Conservation (phyloP, 2,329 filamentous ascomycete species). For the Exophiala sp. region DNA sequence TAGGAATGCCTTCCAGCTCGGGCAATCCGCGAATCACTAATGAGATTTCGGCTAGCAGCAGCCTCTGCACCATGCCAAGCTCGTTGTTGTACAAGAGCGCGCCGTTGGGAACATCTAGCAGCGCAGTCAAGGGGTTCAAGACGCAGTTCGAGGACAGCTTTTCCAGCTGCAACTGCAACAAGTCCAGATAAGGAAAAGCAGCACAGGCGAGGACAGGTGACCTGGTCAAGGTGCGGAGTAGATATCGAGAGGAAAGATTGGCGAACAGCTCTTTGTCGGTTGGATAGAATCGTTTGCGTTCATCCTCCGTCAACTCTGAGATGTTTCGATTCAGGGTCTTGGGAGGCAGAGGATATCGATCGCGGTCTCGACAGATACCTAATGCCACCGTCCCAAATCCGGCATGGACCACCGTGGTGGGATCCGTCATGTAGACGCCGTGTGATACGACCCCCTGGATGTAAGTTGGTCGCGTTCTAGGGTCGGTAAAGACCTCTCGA, state of each 20-base stretch:
- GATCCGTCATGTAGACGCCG: slow-evolving; percentile 45
- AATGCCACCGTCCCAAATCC: slow-evolving; percentile 56
- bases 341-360: slow-evolving; percentile 24
- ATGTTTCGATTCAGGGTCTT: slow-evolving; percentile 13
- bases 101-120: slow-evolving; percentile 71
- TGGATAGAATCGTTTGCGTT: slow-evolving; percentile 23
- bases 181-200: slow-evolving; percentile 53
- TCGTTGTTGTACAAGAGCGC: slow-evolving; percentile 62
- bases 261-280: slow-evolving; percentile 27
- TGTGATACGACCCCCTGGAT: slow-evolving; percentile 64
- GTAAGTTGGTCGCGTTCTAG: slow-evolving; percentile 63
- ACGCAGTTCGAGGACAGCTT: slow-evolving; percentile 69
- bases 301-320: slow-evolving; percentile 23
- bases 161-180: slow-evolving; percentile 68
- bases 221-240: slow-evolving; percentile 59
- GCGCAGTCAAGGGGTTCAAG: slow-evolving; percentile 72
- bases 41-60: slow-evolving; percentile 68
- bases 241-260: slow-evolving; percentile 47
- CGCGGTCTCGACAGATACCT: slow-evolving; percentile 44
- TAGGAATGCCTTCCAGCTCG: slow-evolving; percentile 60
- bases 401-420: slow-evolving; percentile 52
- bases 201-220: slow-evolving; percentile 57
- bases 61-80: slow-evolving; percentile 60
- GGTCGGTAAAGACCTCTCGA: slow-evolving; percentile 61
- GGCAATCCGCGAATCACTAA: slow-evolving; percentile 67